These are phyloP conservation scores for Lactarius deliciosus DNA, from an alignment of 768 basidiomycete genomes.

Conservation along the genomic window DNA sequence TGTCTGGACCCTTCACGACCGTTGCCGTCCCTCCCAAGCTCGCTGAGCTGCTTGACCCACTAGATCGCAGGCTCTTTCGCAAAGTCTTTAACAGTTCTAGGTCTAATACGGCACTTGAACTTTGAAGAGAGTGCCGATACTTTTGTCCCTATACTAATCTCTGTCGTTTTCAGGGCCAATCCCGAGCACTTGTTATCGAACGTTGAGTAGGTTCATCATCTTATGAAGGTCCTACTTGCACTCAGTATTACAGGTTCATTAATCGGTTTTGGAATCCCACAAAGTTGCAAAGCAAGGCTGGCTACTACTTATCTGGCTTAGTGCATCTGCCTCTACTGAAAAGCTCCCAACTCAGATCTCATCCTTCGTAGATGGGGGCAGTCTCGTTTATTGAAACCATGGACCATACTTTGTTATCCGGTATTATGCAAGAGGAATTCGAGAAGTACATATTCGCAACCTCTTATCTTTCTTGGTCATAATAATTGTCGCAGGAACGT, in stretches of 20 bases:
- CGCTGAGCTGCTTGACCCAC: too few species aligned
- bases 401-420: constrained; percentile 93
- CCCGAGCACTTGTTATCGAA: constrained; percentile 92
- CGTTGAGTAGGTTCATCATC: constrained; percentile 66
- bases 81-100: constrained; percentile 41
- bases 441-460: constrained; percentile 54
- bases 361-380: constrained; percentile 74
- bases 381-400: constrained; percentile 98
- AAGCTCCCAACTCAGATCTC: background rate
- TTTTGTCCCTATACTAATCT: constrained; percentile 93
- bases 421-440: constrained; percentile 91
- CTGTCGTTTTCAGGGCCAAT: constrained; percentile 91
- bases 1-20: too few species aligned
- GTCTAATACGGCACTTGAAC: constrained; percentile 83
- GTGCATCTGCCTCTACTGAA: constrained; percentile 45
- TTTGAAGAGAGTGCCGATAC: constrained; percentile 89
- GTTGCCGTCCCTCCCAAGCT: too few species aligned
- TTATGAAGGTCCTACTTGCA: constrained; percentile 2
- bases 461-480: background rate
- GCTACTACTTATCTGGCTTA: constrained; percentile 94
- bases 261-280: constrained; percentile 88
- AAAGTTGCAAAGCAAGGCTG: constrained; percentile 92
- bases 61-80: too few species aligned
- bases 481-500: constrained; percentile 45
- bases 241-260: constrained; percentile 66